These are phyloP conservation scores for Globisporangium uncinulatum DNA, from an alignment of 352 stramenopile species.

Conservation along the genomic window DNA sequence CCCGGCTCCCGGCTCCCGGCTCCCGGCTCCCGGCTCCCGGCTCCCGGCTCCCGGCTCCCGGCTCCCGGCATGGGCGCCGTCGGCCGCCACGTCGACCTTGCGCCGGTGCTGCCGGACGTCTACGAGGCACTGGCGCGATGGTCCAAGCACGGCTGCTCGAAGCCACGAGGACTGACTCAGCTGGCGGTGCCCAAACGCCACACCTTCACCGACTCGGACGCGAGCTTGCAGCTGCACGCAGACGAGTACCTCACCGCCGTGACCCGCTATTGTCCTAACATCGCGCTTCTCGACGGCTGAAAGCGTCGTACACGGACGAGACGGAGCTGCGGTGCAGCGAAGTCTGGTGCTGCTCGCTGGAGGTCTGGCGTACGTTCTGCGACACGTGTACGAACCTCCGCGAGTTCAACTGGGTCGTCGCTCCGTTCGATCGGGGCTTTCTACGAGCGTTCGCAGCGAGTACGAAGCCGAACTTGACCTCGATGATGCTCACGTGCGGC, in stretches of 20 bases:
- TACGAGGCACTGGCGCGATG: constrained; percentile 15
- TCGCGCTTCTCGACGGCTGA: constrained; percentile 24
- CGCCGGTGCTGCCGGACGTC: constrained; percentile 2
- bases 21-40: no score
- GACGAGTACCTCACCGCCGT: constrained; percentile 15
- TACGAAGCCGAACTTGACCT: constrained; percentile 1
- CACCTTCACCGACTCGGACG: constrained; percentile 1
- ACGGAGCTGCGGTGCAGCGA: constrained; percentile 15
- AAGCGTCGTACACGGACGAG: constrained; percentile 9
- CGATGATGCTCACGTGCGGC: constrained; percentile 7
- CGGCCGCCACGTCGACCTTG: constrained; percentile 2
- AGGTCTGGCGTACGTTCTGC: constrained; percentile 3
- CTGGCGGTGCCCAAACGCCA: constrained; percentile 20
- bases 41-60: no score
- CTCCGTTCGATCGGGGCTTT: constrained; percentile 5
- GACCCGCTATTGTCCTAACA: constrained; percentile 10
- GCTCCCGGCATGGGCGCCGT: background rate
- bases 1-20: no score
- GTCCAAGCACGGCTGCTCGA: constrained; percentile 1
- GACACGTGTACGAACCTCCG: constrained; percentile 1
- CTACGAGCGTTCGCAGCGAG: background rate
- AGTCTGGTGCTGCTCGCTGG: constrained; percentile 9
- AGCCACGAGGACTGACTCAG: constrained; percentile 12
- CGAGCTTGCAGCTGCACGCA: background rate
- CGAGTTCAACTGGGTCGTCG: constrained; percentile 14